Base-by-base conservation (phyloP, 1,284 basidiomycete species). In the Heterobasidion parviporum region DNA sequence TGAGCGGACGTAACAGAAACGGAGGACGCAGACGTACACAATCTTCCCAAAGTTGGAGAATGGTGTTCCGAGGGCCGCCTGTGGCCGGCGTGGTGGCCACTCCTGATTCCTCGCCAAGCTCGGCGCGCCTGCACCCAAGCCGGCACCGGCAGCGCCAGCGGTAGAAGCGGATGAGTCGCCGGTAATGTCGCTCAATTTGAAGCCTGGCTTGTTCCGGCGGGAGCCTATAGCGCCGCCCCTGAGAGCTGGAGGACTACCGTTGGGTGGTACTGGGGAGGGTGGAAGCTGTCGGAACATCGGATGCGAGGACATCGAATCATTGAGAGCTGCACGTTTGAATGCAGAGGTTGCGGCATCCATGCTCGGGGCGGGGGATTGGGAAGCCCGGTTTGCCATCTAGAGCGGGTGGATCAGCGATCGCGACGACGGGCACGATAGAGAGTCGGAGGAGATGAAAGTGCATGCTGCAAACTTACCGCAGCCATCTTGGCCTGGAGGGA, bases 11-110 rank as follows among this genome's bases (percentile, higher is more conserved):
- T 50, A 54, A 41, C 32, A 54, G 55, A 46, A 32, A 46, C 51
- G 53, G 48, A 46, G 26, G 34, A 20, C 52, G 52, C 54, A 53
- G 10, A 80, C 90, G 58, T 76, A 94, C 89, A 98, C 92, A 65
- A 98, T 96, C 74, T 89, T 93, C 62, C 86, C 84, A 70, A 98
- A 98, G 70, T 94, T 97, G 51, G 87, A 80, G 72, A 99, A 99
- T 16, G 92, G 91, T 26, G 89, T 89, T 57, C 77, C 80, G 20
- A 50, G 26, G 33, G n/a, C 44, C 62, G 82, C 77, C 57, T 74
- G 72, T 53, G 67, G 62, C 38, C 75, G 71, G 34, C 74, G 72
- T 16, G 75, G 72, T 16, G 74, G 69, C 64, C 77, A 74, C 54
- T 71, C 72, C 32, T 35, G 67, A 69, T 16, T 59, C 67, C 57